Base-by-base conservation (phyloP, 164 flowering plant species). In the Akebia trifoliata region DNA sequence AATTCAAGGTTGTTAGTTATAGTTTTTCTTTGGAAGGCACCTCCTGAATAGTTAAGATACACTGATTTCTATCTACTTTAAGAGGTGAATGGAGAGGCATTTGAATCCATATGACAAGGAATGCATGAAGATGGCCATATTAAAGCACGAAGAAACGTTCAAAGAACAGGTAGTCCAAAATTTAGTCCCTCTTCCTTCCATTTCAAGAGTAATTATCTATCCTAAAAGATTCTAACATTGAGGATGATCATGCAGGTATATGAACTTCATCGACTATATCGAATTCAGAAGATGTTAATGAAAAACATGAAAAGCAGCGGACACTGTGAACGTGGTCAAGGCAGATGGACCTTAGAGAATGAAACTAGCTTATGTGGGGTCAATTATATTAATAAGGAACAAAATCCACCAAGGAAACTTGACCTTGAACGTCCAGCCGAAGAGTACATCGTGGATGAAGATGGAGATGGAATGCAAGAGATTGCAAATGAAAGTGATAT, bases 221-320 rank as follows among this genome's bases (percentile, higher is more conserved):
- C 10, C 21, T 24, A 24, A 59, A 36, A 37, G 8, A 42, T 28
- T 53, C 28, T 40, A 17, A 45, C 30, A 24, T 51, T 42, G 34
- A 11, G n/a, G 8, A 54, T 14, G 25, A 31, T 40, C 24, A 26
- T 61, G 57, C 77, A 91, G 95, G 87, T 91, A 17, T 63, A 55
- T 35, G 95, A 88, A 63, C 96, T 91, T 52, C 98, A 91, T 64
- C 85, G 96, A 3, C 64, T 88, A 9, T 91, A 91, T 54, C 72
- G 49, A 63, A 72, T 71, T 31, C 98, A 91, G 69, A 86, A 85
- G 71, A 50, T 70, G 47, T 55, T 91, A 45, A 88, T 91, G 96
- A 77, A 64, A 22, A 80, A 66, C 49, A 57, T 62, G 62, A 61
- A 31, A 24, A 55, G 29, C 39, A 57, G 30, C 50, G 30, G 38